These are phyloP conservation scores for Schizochytrium sp. DNA, from an alignment of 108 stramenopile genomes.

Conservation along the genomic window DNA sequence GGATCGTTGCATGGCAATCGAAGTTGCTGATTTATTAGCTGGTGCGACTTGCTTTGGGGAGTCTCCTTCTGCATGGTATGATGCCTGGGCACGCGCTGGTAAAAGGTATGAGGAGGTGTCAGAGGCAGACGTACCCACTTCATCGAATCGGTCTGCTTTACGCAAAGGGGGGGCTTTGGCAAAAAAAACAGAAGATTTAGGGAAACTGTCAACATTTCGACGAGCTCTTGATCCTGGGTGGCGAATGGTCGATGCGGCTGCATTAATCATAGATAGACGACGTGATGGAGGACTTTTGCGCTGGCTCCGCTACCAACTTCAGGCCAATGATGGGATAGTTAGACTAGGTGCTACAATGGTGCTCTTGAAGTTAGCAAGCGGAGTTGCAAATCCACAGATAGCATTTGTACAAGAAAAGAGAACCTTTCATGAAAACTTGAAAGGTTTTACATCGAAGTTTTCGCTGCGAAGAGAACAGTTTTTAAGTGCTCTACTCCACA, in stretches of 20 bases:
- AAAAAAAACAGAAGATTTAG: neutral
- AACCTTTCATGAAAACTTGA: neutral
- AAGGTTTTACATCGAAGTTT: neutral
- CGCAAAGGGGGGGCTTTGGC: too few relatives aligned
- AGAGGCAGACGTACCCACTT: too few relatives aligned
- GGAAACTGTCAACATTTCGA: neutral
- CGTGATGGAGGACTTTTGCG: slow-evolving; percentile 33
- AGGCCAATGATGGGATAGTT: neutral
- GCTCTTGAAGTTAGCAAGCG: slow-evolving; percentile 8
- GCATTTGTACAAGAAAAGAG: neutral
- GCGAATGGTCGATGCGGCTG: neutral
- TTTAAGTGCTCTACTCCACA: neutral
- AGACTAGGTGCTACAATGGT: slow-evolving; percentile 16
- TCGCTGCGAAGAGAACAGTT: neutral
- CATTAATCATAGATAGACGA: neutral
- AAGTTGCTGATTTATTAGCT: neutral
- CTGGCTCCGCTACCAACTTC: neutral
- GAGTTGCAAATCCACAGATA: neutral
- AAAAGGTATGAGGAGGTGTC: neutral
- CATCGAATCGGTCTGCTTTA: too few relatives aligned
- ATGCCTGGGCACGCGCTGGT: neutral
- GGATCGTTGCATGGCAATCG: slow-evolving; percentile 55
- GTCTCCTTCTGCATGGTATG: neutral
- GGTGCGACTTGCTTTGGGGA: neutral
- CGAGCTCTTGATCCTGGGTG: neutral